Base-by-base conservation (phyloP, 495 filamentous ascomycete genomes). In the Stereocaulon alpinum region DNA sequence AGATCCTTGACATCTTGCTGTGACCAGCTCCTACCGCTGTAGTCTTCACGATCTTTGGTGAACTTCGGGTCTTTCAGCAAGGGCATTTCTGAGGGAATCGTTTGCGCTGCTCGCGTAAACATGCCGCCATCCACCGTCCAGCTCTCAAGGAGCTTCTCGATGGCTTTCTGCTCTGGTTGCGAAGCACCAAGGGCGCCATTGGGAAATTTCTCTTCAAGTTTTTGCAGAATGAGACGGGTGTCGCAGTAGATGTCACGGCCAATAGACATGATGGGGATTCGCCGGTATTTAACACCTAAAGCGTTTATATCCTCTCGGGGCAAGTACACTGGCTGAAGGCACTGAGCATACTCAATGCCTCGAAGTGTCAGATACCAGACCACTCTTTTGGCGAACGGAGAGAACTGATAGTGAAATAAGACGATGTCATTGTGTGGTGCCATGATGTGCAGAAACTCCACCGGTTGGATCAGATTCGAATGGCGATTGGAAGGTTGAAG, bases 191-290 rank as follows among this genome's bases (percentile, higher is more conserved):
- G 55, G 5, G 45, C 54, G 29, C 63, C 58, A 27, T 41, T 18
- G 12, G 76, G 75, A 64, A 76, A 79, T 14, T 70, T 66, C 2
- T 67, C 58, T 64, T 85, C 81, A 10, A 87, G 78, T 59, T 80
- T 80, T 0, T 60, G 62, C 24, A 88, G 62, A 55, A 87, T 86
- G 22, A 86, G 73, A 20, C 76, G 75, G 5, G 80, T 80, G 69
- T 85, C 81, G 61, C 76, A 73, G 71, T 80, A 82, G 55, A 83
- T 66, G 56, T 78, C 73, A 6, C 76, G 72, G 37, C 80, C 81
- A 57, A 82, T 79, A 32, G 79, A 64, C 50, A 86, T 64, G 52
- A 88, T 59, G 3, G 86, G 86, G 54, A 87, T 86, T 49, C 85
- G 82, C 0, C 83, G 78, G 72, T 88, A 84, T 6, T 68, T 63